Conservation (phyloP, 2,329 filamentous ascomycete species). For the Botrytis hyacinthi region DNA sequence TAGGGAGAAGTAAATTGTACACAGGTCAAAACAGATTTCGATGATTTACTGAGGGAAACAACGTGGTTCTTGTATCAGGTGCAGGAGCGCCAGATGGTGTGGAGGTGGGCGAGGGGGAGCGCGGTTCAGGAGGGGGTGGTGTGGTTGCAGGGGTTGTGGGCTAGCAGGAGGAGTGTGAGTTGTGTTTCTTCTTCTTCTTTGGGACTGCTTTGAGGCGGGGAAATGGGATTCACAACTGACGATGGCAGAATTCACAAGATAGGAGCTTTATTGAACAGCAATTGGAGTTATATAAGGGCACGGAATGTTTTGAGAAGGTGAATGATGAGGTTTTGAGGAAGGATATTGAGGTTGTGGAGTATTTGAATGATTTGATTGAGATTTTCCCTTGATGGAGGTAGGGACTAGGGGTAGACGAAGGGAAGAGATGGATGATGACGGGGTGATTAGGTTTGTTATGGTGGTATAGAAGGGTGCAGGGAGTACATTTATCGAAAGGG, state of each 20-base stretch:
- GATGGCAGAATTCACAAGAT: constrained; percentile 36
- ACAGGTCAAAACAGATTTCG: constrained; percentile 29
- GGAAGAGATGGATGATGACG: background rate
- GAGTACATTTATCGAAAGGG: background rate
- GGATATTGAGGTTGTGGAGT: constrained; percentile 40
- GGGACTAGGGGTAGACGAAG: background rate
- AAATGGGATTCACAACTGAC: background rate
- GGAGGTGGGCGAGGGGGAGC: constrained; percentile 28
- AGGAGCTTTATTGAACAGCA: constrained; percentile 40
- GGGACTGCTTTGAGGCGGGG: background rate
- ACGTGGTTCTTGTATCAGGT: constrained; percentile 34
- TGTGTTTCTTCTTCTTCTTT: background rate
- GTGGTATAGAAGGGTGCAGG: background rate
- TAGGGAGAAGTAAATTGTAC: constrained; percentile 21
- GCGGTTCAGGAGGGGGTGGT: constrained; percentile 30
- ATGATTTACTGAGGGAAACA: constrained; percentile 33
- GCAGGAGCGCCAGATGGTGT: constrained; percentile 33
- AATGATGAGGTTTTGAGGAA: constrained; percentile 37
- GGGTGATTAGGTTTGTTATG: no score
- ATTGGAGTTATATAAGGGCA: constrained; percentile 31
- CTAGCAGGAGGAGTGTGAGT: constrained; percentile 36
- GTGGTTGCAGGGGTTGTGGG: constrained; percentile 39
- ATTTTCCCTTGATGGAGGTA: constrained; percentile 2
- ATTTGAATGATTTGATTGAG: constrained; percentile 39
- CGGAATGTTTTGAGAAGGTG: constrained; percentile 35